phyloP scores from a whole-genome alignment of 2,329 filamentous ascomycete genomes.

The Aspergillus felis region DNA sequence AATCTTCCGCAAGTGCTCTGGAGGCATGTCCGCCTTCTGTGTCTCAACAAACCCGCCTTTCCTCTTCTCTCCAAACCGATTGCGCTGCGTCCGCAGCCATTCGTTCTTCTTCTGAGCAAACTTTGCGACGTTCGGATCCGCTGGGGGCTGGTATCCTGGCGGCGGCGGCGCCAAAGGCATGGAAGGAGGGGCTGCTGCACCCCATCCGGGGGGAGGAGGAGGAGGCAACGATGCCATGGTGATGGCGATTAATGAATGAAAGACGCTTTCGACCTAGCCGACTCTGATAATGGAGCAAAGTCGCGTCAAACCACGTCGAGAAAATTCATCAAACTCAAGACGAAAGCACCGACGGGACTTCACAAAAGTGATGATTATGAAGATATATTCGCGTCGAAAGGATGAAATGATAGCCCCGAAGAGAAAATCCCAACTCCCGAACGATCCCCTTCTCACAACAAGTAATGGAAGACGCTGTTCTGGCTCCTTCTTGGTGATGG shows the following conservation, averaged over 20 bases:
- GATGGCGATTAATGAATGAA: constrained; percentile 22
- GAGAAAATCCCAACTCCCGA: constrained; percentile 17
- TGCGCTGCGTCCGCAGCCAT: constrained; percentile 89
- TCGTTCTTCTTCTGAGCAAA: constrained; percentile 99
- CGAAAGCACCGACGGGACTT: constrained; percentile 13
- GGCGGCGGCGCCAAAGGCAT: constrained; percentile 68
- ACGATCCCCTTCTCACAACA: constrained; percentile 28
- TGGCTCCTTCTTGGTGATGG: constrained; percentile 17
- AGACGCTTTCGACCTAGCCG: constrained; percentile 21
- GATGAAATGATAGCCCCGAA: constrained; percentile 12
- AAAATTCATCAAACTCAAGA: constrained; percentile 18
- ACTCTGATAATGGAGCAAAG: constrained; percentile 24
- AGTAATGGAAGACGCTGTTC: constrained; percentile 20
- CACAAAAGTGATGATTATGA: not conserved
- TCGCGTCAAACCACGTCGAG: constrained; percentile 31
- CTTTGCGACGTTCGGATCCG: constrained; percentile 83
- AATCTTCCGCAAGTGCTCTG: constrained; percentile 96
- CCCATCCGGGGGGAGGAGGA: constrained; percentile 67
- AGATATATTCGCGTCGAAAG: constrained; percentile 4
- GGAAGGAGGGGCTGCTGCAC: constrained; percentile 48
- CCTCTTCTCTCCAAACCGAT: constrained; percentile 93
- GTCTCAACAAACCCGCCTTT: constrained; percentile 96
- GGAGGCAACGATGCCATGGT: constrained; percentile 59
- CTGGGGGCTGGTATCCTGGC: constrained; percentile 75
- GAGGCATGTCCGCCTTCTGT: constrained; percentile 97